Conservation (phyloP, 2,329 filamentous ascomycete species). For the Colletotrichum lentis region DNA sequence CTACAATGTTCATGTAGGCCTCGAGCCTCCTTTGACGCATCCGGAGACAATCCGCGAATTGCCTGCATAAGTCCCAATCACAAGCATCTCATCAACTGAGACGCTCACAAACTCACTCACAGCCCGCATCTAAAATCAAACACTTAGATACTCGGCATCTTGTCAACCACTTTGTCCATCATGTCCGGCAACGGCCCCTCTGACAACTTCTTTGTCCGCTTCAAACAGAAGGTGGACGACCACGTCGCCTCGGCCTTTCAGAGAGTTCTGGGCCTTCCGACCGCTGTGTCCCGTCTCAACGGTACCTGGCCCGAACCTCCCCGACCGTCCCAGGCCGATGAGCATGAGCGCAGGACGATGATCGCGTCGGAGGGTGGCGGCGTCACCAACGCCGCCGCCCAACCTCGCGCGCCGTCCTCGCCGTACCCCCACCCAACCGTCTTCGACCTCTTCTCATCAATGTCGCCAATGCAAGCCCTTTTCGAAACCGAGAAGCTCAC, state of each 20-base stretch:
- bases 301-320: constrained; percentile 29
- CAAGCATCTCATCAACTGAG: constrained; percentile 31
- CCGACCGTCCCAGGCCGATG: constrained; percentile 17
- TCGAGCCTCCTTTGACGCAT: constrained; percentile 22
- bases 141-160: neutral
- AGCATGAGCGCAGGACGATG: neutral
- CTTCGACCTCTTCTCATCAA: constrained; percentile 27
- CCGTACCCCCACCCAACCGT: constrained; percentile 21
- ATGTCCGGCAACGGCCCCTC: constrained; percentile 35
- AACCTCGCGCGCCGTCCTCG: constrained; percentile 10
- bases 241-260: constrained; percentile 46
- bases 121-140: constrained; percentile 1
- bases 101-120: neutral
- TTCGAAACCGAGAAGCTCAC: constrained; percentile 32
- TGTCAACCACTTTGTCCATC: constrained; percentile 1
- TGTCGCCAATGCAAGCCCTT: constrained; percentile 29
- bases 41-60: constrained; percentile 31
- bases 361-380: neutral
- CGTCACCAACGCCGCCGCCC: neutral
- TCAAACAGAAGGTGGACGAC: constrained; percentile 52
- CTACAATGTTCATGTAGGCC: constrained; percentile 21
- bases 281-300: constrained; percentile 42
- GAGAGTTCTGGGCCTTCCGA: constrained; percentile 42
- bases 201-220: constrained; percentile 51
- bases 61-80: neutral